phyloP scores from a whole-genome alignment of 2,329 filamentous ascomycete species.

The Penicillium aurantiogriseum region DNA sequence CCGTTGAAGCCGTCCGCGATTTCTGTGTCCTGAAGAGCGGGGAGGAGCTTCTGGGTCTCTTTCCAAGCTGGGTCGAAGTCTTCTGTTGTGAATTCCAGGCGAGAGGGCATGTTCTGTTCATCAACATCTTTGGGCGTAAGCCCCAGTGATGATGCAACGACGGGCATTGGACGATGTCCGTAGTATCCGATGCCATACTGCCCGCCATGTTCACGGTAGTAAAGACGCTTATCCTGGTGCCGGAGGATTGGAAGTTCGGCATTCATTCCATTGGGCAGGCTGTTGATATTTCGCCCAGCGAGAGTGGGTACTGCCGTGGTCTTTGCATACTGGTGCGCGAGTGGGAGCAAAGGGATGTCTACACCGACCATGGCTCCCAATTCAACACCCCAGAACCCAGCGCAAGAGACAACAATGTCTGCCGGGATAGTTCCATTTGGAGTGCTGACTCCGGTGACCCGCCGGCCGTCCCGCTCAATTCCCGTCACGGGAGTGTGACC shows the following conservation, averaged over 20 bases:
- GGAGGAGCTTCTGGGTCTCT: conserved; percentile 55
- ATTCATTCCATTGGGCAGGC: conserved; percentile 50
- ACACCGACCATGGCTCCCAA: conserved; percentile 61
- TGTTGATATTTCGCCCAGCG: conserved; percentile 40
- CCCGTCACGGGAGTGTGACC: conserved; percentile 58
- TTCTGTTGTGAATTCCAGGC: conserved; percentile 57
- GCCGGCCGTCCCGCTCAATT: conserved; percentile 50
- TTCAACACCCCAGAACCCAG: conserved; percentile 66
- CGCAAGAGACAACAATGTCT: conserved; percentile 62
- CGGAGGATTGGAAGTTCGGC: conserved; percentile 59
- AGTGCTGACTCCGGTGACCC: conserved; percentile 58
- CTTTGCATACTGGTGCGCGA: conserved; percentile 65
- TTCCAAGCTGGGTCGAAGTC: conserved; percentile 64
- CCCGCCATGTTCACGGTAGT: conserved; percentile 64
- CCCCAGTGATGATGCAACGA: conserved; percentile 56
- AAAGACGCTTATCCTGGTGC: conserved; percentile 63
- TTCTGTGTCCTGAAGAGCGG: conserved; percentile 50
- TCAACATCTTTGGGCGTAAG: conserved; percentile 54
- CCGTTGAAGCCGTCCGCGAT: conserved; percentile 64
- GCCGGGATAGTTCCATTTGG: conserved; percentile 52
- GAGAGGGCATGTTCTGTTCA: conserved; percentile 63
- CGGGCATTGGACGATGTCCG: conserved; percentile 61
- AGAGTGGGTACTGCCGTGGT: conserved; percentile 54
- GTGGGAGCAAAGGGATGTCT: conserved; percentile 58
- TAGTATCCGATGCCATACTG: conserved; percentile 64